Conservation (phyloP, 2,329 filamentous ascomycete species). For the Xylariaceae sp. region DNA sequence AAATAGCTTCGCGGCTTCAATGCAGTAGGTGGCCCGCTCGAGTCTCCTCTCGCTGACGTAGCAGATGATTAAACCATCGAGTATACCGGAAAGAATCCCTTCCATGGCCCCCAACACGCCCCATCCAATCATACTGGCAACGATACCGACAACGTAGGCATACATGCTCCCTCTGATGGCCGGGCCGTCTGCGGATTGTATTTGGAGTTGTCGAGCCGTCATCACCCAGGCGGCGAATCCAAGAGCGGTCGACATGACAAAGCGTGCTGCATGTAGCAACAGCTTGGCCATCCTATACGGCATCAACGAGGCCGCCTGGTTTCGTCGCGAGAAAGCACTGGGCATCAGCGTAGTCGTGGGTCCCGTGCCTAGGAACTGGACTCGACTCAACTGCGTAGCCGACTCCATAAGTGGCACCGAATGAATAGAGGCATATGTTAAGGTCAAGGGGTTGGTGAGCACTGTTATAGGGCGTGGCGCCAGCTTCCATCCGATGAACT, state of each 20-base stretch:
- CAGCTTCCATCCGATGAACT: conserved; percentile 69
- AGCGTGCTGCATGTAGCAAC: conserved; percentile 81
- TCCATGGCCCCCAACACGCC: conserved; percentile 88
- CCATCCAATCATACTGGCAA: conserved; percentile 93
- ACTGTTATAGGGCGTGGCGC: conserved; percentile 80
- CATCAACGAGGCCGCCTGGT: conserved; percentile 53
- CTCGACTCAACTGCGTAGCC: conserved; percentile 71
- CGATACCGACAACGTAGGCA: conserved; percentile 86
- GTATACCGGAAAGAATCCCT: conserved; percentile 76
- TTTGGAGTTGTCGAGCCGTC: conserved; percentile 70
- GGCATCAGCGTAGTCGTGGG: conserved; percentile 68
- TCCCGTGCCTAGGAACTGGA: conserved; percentile 71
- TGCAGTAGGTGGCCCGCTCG: conserved; percentile 73
- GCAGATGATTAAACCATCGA: conserved; percentile 85
- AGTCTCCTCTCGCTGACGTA: conserved; percentile 84
- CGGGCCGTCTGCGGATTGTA: conserved; percentile 49
- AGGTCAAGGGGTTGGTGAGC: conserved; percentile 81
- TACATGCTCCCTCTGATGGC: conserved; percentile 76
- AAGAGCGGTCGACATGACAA: conserved; percentile 83
- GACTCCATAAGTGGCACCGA: conserved; percentile 74
- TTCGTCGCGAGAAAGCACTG: conserved; percentile 42
- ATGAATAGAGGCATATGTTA: conserved; percentile 92
- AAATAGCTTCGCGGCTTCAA: conserved; percentile 86
- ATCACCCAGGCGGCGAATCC: conserved; percentile 97
- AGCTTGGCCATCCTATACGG: conserved; percentile 89